Evolutionary conservation across 345 rosid genomes (phyloP).

Genomic region (Cardamine chenopodiifolia): DNA sequence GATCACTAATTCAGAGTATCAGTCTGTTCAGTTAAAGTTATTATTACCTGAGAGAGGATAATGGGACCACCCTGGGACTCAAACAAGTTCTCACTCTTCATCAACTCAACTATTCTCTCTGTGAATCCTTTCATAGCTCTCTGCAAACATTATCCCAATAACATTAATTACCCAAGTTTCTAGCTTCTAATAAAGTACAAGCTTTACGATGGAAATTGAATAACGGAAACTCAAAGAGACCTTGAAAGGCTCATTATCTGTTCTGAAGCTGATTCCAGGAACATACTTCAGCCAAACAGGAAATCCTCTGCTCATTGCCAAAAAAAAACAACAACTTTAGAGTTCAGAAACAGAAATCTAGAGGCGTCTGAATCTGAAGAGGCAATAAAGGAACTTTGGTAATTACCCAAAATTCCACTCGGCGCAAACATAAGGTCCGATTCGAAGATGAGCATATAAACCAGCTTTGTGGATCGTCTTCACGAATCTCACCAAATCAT

Average conservation of each 20-base stretch:
- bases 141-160: conserved; percentile 53
- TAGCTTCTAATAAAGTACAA: background rate
- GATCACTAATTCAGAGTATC: conserved; percentile 7
- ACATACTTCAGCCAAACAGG: conserved; percentile 99
- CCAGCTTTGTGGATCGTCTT: conserved; percentile 84
- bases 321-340: background rate
- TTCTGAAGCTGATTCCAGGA: conserved; percentile 96
- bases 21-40: background rate
- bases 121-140: conserved; percentile 94
- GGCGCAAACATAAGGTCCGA: conserved; percentile 98
- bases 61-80: conserved; percentile 99
- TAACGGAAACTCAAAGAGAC: conserved; percentile 43
- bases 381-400: conserved; percentile 18
- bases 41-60: conserved; percentile 87
- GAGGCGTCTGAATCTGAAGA: conserved; percentile 38
- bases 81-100: conserved; percentile 91
- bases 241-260: conserved; percentile 99
- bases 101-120: conserved; percentile 85
- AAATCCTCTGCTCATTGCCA: conserved; percentile 68
- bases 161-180: conserved; percentile 18
- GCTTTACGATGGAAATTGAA: background rate
- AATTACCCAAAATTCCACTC: conserved; percentile 99
- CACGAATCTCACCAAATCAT: conserved; percentile 91
- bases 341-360: background rate
- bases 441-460: conserved; percentile 91